These are phyloP conservation scores for Tuber umbilicatum DNA, from an alignment of 495 filamentous ascomycete species.

Conservation along the genomic window DNA sequence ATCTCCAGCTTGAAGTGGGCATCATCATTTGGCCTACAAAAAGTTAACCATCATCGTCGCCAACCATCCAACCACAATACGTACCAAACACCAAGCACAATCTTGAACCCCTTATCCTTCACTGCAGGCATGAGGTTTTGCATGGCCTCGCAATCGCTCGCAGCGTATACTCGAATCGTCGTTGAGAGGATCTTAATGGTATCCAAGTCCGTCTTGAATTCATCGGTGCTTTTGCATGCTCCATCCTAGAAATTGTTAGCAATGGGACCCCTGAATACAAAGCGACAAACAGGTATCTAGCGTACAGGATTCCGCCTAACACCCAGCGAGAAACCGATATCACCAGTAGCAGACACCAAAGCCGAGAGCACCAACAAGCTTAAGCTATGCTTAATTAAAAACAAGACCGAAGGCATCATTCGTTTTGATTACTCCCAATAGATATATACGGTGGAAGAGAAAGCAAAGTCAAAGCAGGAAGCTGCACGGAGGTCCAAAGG, in stretches of 20 bases:
- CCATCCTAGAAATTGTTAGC: slow-evolving; percentile 42
- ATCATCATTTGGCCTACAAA: slow-evolving; percentile 59
- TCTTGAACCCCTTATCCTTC: slow-evolving; percentile 62
- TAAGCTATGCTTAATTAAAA: slow-evolving; percentile 42
- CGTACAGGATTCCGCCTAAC: slow-evolving; percentile 45
- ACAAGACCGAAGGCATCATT: slow-evolving; percentile 43
- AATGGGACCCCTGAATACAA: background rate
- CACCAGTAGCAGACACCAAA: slow-evolving; percentile 46
- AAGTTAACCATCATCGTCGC: slow-evolving; percentile 12
- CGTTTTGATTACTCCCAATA: slow-evolving; percentile 7
- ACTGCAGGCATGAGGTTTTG: slow-evolving; percentile 65
- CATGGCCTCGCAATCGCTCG: slow-evolving; percentile 60
- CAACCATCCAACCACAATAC: slow-evolving; percentile 10
- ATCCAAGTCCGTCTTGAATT: slow-evolving; percentile 56
- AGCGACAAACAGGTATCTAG: background rate
- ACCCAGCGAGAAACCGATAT: slow-evolving; percentile 53
- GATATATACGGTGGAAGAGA: background rate
- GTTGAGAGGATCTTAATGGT: slow-evolving; percentile 43
- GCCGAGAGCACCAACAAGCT: slow-evolving; percentile 45
- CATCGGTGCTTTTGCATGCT: slow-evolving; percentile 62
- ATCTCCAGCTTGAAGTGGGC: slow-evolving; percentile 59
- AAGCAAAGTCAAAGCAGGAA: slow-evolving; percentile 1
- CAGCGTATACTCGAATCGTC: slow-evolving; percentile 66
- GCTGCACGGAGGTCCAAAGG: background rate
- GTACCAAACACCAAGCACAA: slow-evolving; percentile 72